A percentile compares a stretch with the other conserved stretches of the same genome.
Evolutionary conservation across 2,329 filamentous ascomycete genomes (phyloP).

Genomic region (Whalleya microplaca): DNA sequence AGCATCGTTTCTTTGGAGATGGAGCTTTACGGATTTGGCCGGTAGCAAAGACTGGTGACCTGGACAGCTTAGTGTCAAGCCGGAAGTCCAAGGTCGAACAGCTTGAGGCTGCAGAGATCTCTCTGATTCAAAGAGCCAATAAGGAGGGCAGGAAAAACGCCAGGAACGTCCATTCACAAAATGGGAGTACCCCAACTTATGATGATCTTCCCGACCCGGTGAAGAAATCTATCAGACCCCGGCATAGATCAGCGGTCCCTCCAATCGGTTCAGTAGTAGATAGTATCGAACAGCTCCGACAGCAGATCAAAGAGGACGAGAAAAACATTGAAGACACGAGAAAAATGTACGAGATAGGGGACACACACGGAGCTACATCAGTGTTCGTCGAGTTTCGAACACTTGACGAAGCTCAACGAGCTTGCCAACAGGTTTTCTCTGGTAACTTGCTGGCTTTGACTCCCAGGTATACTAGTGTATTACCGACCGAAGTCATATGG

Average conservation of each 20-base stretch:
- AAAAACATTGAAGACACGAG: conserved; percentile 46
- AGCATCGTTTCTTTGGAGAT: conserved; percentile 77
- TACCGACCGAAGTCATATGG: conserved; percentile 86
- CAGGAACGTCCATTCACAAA: conserved; percentile 17
- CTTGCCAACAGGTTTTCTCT: conserved; percentile 63
- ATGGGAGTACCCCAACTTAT: conserved; percentile 14
- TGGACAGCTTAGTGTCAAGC: conserved; percentile 79
- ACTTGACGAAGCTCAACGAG: conserved; percentile 81
- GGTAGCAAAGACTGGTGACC: conserved; percentile 69
- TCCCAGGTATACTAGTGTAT: conserved; percentile 58
- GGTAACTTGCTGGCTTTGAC: conserved; percentile 29
- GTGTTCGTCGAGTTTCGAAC: conserved; percentile 93
- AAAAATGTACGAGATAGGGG: conserved; percentile 24
- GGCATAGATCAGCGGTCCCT: conserved; percentile 68
- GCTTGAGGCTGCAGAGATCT: conserved; percentile 81
- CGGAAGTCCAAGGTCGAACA: conserved; percentile 76
- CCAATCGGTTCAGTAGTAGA: conserved; percentile 77
- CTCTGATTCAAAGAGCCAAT: conserved; percentile 76
- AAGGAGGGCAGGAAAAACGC: conserved; percentile 57
- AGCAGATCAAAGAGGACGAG: conserved; percentile 56
- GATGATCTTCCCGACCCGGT: conserved; percentile 28
- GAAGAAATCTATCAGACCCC: conserved; percentile 32
- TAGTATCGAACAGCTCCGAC: conserved; percentile 82
- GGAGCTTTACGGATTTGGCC: conserved; percentile 86
- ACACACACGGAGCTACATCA: conserved; percentile 54